These are phyloP conservation scores for Chrysosporium queenslandicum DNA, from an alignment of 2,329 filamentous ascomycete genomes.

Conservation along the genomic window DNA sequence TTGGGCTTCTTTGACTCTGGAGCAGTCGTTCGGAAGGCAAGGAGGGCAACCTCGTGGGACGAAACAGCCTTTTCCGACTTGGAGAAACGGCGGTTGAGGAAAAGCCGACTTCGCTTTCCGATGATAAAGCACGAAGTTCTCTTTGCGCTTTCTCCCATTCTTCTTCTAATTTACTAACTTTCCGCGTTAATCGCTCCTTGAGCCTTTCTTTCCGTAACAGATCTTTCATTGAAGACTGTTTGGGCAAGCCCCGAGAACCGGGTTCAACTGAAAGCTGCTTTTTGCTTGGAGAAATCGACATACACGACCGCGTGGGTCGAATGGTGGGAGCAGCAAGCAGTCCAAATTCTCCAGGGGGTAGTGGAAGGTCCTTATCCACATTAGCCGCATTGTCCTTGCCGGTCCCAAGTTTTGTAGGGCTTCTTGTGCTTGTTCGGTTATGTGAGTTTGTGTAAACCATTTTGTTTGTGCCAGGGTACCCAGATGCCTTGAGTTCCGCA, in stretches of 20 bases:
- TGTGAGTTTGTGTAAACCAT: neutral
- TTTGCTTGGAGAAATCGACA: conserved; percentile 5
- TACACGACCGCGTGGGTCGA: conserved; percentile 7
- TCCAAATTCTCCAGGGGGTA: neutral
- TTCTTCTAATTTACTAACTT: conserved; percentile 51
- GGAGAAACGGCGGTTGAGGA: conserved; percentile 9
- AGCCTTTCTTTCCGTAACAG: conserved; percentile 28
- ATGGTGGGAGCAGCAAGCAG: conserved; percentile 1
- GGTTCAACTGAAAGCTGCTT: neutral
- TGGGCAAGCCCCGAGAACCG: neutral
- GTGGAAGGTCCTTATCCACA: conserved; percentile 8
- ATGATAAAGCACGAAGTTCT: conserved; percentile 34
- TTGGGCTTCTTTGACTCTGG: conserved; percentile 23
- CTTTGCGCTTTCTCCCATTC: conserved; percentile 48
- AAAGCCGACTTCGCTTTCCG: neutral
- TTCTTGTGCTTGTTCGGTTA: neutral
- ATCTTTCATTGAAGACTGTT: conserved; percentile 27
- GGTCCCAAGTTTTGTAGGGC: conserved; percentile 1
- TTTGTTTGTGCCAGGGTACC: conserved; percentile 35
- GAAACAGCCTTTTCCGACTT: conserved; percentile 29
- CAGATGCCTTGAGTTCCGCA: conserved; percentile 45
- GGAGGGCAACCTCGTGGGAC: conserved; percentile 36
- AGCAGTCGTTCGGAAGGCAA: conserved; percentile 40
- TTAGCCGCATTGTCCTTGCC: neutral
- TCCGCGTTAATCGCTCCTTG: conserved; percentile 45